Evolutionary conservation across 2,329 filamentous ascomycete genomes (phyloP), one percentile per base, ranked within the genome.

Genomic region (Fusarium domesticum): DNA sequence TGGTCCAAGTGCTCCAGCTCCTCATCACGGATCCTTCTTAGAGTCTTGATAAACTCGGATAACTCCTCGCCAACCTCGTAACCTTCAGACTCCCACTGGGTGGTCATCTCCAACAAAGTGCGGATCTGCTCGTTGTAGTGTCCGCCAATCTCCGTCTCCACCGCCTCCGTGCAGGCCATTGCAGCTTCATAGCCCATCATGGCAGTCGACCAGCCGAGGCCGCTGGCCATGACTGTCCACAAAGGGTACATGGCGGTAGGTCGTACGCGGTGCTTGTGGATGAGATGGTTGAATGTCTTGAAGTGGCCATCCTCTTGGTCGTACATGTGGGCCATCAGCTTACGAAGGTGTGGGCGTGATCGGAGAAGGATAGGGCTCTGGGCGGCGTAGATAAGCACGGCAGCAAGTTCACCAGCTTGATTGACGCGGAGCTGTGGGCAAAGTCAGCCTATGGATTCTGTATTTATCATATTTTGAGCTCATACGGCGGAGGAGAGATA

Each of bases 121-220:
- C 89, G 75, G 33, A 98, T 89, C 71, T 98, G 93, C 53, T 83
- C 83, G 64, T 97, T 97, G 67, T 98, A 98, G 70, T 98, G 93
- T 19, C 83, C 83, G 3, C 93, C 93, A 51, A 98, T 98, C 73
- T 97, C 93, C 6, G 92, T 98, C 75, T 98, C 93, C 2, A 98
- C 92, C 1, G 93, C 93, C 70, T 98, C 93, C 1, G 93, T 97
- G 65, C 93, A 98, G 11, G 93, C 93, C 93, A 98, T 98, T 28
- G 93, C 92, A 2, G 92, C 91, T 70, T 97, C 90, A 37, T 89
- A 81, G 1, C 93, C 91, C 77, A 98, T 78, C 33, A 93, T 70
- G 0, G 87, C 93, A 0, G 93, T 98, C 5, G 81, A 78, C 90
- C 93, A 96, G 15, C 93, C 93, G 6, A 98, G 70, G 0, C 85